These are phyloP conservation scores for Neurospora cerealis DNA, from an alignment of 495 filamentous ascomycete species.

Conservation along the genomic window DNA sequence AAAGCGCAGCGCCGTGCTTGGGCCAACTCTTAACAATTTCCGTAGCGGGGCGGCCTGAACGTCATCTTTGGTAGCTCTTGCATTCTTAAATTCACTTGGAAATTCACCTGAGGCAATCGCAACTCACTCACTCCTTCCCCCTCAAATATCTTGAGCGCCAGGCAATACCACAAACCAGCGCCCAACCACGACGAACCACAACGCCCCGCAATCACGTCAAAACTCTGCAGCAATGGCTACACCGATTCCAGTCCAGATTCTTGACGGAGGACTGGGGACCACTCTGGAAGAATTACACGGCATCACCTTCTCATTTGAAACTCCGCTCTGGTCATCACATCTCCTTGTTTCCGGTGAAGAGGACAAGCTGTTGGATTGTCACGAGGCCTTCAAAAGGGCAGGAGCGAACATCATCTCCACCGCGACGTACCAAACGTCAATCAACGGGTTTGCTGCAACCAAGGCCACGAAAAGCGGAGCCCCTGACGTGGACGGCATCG, in stretches of 20 bases:
- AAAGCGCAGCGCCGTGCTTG: background rate
- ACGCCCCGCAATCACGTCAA: background rate
- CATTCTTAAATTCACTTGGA: background rate
- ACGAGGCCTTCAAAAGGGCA: constrained; percentile 41
- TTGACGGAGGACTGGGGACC: constrained; percentile 60
- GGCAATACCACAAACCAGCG: background rate
- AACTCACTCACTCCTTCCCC: background rate
- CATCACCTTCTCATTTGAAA: constrained; percentile 32
- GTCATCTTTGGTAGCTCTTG: background rate
- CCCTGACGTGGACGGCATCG: constrained; percentile 13
- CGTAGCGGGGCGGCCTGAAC: background rate
- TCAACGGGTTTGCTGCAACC: constrained; percentile 40
- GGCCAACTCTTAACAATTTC: background rate
- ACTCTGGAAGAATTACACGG: constrained; percentile 48
- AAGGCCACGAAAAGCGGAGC: constrained; percentile 6
- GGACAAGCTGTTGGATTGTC: constrained; percentile 39
- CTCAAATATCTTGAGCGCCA: background rate
- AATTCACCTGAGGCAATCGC: background rate
- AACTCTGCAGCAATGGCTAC: background rate
- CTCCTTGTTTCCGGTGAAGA: constrained; percentile 41
- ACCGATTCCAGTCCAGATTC: constrained; percentile 32
- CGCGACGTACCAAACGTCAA: constrained; percentile 54
- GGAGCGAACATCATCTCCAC: constrained; percentile 52
- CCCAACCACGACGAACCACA: background rate
- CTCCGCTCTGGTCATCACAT: constrained; percentile 57